Conservation (phyloP, 345 rosid species). For the Ailanthus altissimus region DNA sequence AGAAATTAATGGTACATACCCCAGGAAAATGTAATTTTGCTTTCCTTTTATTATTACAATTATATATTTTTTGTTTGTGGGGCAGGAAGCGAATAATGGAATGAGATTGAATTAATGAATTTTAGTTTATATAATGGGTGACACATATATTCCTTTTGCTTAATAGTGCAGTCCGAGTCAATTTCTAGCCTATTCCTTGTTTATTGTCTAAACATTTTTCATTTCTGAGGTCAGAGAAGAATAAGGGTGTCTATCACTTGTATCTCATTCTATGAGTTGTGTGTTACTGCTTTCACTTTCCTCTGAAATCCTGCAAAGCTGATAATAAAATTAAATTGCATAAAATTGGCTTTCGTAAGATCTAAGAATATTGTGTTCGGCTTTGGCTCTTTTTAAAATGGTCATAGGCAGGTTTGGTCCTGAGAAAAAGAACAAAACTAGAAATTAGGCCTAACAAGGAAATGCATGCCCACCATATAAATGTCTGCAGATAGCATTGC, state of each 20-base stretch:
- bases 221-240: background rate
- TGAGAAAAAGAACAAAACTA: conserved; percentile 45
- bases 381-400: conserved; percentile 38
- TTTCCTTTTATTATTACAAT: background rate
- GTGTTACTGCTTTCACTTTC: background rate
- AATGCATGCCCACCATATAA: conserved; percentile 54
- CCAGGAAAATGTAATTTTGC: background rate
- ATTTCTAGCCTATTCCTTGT: background rate
- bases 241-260: background rate
- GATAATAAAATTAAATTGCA: background rate
- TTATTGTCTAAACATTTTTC: background rate
- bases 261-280: background rate
- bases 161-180: background rate
- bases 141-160: background rate
- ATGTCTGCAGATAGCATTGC: conserved; percentile 54
- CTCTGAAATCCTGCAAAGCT: background rate
- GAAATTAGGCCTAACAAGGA: conserved; percentile 47
- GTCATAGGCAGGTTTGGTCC: conserved; percentile 57
- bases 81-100: background rate
- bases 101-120: background rate
- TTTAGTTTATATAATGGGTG: too few species aligned
- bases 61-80: too few species aligned
- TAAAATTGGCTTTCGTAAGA: background rate
- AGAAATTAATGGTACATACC: background rate
- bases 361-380: conserved; percentile 29